Base-by-base conservation (phyloP, 202 grass and related monocot species). In the Panicum hallii region DNA sequence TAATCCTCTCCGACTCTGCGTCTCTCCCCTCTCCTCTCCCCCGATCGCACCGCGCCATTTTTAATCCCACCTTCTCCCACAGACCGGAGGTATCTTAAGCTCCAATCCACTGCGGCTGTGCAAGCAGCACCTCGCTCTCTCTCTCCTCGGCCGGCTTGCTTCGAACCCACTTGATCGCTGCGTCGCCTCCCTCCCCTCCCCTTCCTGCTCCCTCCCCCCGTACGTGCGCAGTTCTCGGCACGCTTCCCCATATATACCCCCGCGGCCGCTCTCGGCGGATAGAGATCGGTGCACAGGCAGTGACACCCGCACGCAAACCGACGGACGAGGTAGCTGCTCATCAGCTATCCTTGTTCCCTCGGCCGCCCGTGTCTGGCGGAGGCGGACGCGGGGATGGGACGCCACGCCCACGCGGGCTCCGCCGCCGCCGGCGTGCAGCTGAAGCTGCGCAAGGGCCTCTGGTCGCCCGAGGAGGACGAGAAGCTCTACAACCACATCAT, bases 401-500 rank as follows among this genome's bases (percentile, higher is more conserved):
- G 93, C 56, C 82, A 89, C 74, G 80, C 83, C 43, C 79, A 85
- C 74, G 72, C 83, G 76, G 80, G 66, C 89, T 54, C 79, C 70
- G 87, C 54, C 86, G 85, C 61, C 88, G 88, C 13, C 77, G 86
- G 63, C 87, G 84, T 58, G 53, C 88, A 88, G 88, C 88, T 86
- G 63, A 95, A 95, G 91, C 86, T 95, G 61, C 91, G 93, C 72
- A 95, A 95, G 89, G 93, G 93, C 8, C 82, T 93, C 20, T 95
- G 93, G 93, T 95, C 93, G 26, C 93, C 90, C 11, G 93, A 95
- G 84, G 93, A 95, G 69, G 93, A 95, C 84, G 93, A 95, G 84
- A 95, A 91, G 93, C 86, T 95, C 72, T 95, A 91, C 91, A 95
- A 89, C 30, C 90, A 93, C 83, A 93, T 95, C 90, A 91, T 91